These are phyloP conservation scores for Sordaria brevicollis DNA, from an alignment of 495 filamentous ascomycete species.

Conservation along the genomic window DNA sequence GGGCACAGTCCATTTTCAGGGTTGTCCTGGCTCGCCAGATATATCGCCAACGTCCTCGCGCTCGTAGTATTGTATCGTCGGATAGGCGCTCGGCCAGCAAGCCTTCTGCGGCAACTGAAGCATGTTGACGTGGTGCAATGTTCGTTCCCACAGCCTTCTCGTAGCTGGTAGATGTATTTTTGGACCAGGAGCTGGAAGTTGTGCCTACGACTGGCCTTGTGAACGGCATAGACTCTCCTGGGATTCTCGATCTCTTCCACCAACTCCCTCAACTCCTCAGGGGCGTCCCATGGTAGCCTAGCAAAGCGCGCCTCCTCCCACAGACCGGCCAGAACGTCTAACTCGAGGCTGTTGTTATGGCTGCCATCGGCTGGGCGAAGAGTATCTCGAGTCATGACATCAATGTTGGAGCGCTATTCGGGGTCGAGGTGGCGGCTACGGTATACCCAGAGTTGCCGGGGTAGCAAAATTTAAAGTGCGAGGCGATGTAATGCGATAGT, in stretches of 20 bases:
- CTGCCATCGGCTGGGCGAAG: slow-evolving; percentile 26
- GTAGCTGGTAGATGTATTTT: slow-evolving; percentile 70
- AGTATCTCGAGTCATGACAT: slow-evolving; percentile 47
- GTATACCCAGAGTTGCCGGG: not conserved
- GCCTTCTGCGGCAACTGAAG: slow-evolving; percentile 61
- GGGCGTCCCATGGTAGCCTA: slow-evolving; percentile 40
- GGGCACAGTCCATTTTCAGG: slow-evolving; percentile 66
- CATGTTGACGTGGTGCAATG: slow-evolving; percentile 69
- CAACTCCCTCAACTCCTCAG: slow-evolving; percentile 37
- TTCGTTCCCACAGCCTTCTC: slow-evolving; percentile 65
- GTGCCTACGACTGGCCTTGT: slow-evolving; percentile 41
- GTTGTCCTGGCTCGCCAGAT: slow-evolving; percentile 70
- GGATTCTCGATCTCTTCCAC: slow-evolving; percentile 42
- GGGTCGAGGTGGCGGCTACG: not conserved
- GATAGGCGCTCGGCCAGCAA: slow-evolving; percentile 53
- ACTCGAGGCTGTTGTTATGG: slow-evolving; percentile 8
- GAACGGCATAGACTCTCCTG: slow-evolving; percentile 39
- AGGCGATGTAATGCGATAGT: not conserved
- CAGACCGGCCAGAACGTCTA: slow-evolving; percentile 34
- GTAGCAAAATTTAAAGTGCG: not conserved
- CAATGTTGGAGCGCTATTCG: slow-evolving; percentile 2
- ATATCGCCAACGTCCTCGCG: slow-evolving; percentile 67
- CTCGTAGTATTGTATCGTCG: slow-evolving; percentile 60
- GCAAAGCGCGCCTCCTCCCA: slow-evolving; percentile 43
- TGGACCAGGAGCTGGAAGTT: slow-evolving; percentile 45